Evolutionary conservation across 78 protist species (phyloP).

Genomic region (Dictyostelium firmibasis): DNA sequence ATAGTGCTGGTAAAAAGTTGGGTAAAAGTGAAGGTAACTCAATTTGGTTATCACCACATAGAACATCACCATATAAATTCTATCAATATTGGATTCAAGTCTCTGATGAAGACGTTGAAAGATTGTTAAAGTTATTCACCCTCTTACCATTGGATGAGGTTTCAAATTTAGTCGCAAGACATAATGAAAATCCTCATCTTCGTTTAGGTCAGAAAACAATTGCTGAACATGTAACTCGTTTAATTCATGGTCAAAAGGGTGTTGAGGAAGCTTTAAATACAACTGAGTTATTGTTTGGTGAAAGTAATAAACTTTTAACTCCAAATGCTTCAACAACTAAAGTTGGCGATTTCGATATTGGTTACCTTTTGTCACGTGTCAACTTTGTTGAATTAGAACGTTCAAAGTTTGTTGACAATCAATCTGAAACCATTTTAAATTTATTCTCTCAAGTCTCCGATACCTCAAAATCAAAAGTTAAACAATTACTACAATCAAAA

Average conservation of each 20-base stretch:
- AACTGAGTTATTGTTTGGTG: conserved; percentile 49
- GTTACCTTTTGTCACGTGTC: background rate
- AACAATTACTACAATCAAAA: background rate
- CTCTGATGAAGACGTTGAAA: conserved; percentile 65
- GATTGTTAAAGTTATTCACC: conserved; percentile 61
- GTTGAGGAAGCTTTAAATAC: conserved; percentile 66
- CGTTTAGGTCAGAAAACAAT: conserved; percentile 40
- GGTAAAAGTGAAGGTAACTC: conserved; percentile 91
- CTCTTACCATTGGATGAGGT: conserved; percentile 40
- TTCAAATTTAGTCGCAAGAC: background rate
- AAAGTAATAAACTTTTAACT: background rate
- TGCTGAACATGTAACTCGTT: conserved; percentile 51
- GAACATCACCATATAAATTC: conserved; percentile 80
- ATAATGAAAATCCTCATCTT: conserved; percentile 39
- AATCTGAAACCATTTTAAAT: background rate
- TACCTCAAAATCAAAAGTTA: conserved; percentile 10
- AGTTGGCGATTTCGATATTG: background rate
- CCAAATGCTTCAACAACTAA: background rate
- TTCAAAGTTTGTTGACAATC: background rate
- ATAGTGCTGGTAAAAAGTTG: conserved; percentile 82
- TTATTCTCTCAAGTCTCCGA: conserved; percentile 9
- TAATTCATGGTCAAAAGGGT: conserved; percentile 76
- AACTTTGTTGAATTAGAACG: background rate
- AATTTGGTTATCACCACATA: conserved; percentile 84
- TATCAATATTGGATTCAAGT: conserved; percentile 83